Conservation (phyloP, 495 filamentous ascomycete genomes). For the Neurospora tetrasperma region DNA sequence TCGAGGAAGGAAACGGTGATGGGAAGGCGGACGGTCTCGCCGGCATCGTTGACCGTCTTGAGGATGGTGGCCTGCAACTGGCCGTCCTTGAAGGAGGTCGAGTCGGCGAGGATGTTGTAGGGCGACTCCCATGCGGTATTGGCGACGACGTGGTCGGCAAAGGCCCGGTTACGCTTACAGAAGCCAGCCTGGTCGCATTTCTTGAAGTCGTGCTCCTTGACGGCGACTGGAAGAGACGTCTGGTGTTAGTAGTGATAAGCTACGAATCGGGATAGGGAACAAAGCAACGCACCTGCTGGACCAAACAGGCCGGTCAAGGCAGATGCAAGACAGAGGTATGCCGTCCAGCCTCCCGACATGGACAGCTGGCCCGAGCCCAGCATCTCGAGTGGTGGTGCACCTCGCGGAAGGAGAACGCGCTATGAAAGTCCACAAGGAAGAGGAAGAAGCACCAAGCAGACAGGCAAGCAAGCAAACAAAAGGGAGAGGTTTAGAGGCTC, state of each 20-base stretch:
- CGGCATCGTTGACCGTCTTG: conserved; percentile 54
- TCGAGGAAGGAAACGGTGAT: conserved; percentile 79
- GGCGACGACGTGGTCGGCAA: conserved; percentile 64
- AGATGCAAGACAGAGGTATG: conserved; percentile 39
- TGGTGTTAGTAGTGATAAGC: conserved; percentile 13
- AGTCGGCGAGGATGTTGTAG: conserved; percentile 63
- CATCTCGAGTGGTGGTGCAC: conserved; percentile 20
- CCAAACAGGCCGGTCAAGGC: conserved; percentile 35
- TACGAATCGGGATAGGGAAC: neutral
- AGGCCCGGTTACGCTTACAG: conserved; percentile 86
- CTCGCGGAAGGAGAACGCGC: conserved; percentile 2
- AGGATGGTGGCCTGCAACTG: conserved; percentile 66
- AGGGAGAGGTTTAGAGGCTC: conserved; percentile 1
- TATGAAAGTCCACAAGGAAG: neutral
- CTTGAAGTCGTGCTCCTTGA: conserved; percentile 96
- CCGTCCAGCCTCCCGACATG: conserved; percentile 40
- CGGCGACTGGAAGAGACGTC: conserved; percentile 43
- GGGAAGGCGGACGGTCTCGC: conserved; percentile 63
- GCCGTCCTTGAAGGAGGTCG: conserved; percentile 67
- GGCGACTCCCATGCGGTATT: conserved; percentile 65
- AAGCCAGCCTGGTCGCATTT: conserved; percentile 91
- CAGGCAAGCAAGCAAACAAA: conserved; percentile 7
- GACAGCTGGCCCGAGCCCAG: conserved; percentile 36
- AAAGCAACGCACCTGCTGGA: conserved; percentile 35
- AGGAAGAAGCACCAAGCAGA: neutral